phyloP scores from a whole-genome alignment of 1,284 basidiomycete species.

The Ceratobasidium sp. region DNA sequence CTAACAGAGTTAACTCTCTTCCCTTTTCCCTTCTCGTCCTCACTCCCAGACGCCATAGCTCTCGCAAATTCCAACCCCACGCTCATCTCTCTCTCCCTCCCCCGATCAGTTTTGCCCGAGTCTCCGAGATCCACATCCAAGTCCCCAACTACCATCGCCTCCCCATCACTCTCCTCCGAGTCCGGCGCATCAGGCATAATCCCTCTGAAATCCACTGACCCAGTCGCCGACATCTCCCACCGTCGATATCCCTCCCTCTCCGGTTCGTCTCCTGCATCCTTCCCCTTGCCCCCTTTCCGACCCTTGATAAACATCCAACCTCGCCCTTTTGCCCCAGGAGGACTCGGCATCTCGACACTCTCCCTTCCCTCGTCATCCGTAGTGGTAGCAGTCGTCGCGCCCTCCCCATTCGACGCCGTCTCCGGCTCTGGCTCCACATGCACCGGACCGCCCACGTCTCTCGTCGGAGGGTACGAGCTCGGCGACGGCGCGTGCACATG shows the following conservation, averaged over 20 bases:
- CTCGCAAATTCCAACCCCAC: constrained; percentile 55
- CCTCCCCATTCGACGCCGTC: constrained; percentile 58
- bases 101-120: constrained; percentile 52
- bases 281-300: constrained; percentile 48
- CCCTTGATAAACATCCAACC: constrained; percentile 47
- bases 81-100: constrained; percentile 72
- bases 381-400: constrained; percentile 49
- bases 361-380: constrained; percentile 49
- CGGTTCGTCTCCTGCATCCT: constrained; percentile 54
- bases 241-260: constrained; percentile 50
- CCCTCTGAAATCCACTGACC: constrained; percentile 70
- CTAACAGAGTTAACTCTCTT: constrained; percentile 52
- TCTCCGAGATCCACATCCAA: constrained; percentile 29
- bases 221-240: constrained; percentile 58
- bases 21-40: constrained; percentile 58
- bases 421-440: constrained; percentile 70
- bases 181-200: constrained; percentile 80
- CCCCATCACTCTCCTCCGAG: constrained; percentile 61
- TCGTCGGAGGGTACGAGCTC: constrained; percentile 72
- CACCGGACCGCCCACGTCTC: constrained; percentile 11
- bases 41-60: constrained; percentile 46
- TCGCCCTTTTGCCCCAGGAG: constrained; percentile 50
- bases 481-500: constrained; percentile 80
- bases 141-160: constrained; percentile 48
- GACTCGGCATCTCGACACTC: constrained; percentile 50